A percentile compares a stretch with the other conserved stretches of the same genome.
Evolutionary conservation across 257 asterid genomes (phyloP).

Genomic region (Jaltomata sinuosa): DNA sequence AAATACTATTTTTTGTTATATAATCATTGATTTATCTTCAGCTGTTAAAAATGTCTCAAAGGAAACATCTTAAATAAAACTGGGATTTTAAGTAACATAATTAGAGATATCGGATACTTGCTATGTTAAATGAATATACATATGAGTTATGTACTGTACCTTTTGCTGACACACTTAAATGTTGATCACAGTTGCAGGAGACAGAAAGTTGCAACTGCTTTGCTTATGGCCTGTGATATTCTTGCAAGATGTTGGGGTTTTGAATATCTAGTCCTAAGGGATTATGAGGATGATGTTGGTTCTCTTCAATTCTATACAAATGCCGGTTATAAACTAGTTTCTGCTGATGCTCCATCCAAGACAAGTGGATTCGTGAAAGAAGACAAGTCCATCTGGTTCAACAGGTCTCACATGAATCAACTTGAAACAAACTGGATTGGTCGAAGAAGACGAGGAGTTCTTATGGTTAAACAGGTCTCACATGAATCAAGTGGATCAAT

Average conservation of each 20-base stretch:
- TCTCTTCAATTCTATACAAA: constrained; percentile 49
- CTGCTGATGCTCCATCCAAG: constrained; percentile 57
- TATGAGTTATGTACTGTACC: not conserved
- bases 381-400: constrained; percentile 77
- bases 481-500: no score
- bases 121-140: no score
- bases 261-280: constrained; percentile 57
- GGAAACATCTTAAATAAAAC: no score
- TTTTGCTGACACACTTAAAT: not conserved
- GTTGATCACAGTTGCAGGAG: constrained; percentile 44
- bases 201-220: constrained; percentile 64
- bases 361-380: constrained; percentile 64
- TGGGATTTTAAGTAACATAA: no score
- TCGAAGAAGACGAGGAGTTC: no score
- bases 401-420: not conserved
- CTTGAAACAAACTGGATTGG: not conserved
- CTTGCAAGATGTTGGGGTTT: constrained; percentile 59
- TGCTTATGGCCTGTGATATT: constrained; percentile 61
- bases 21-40: no score
- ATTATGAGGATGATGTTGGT: constrained; percentile 73
- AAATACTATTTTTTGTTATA: no score
- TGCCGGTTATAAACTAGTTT: constrained; percentile 62
- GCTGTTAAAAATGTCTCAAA: no score
- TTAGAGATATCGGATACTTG: no score
- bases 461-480: not conserved